phyloP scores from a whole-genome alignment of 2,329 filamentous ascomycete genomes.

The Penicillium hesseltinei region DNA sequence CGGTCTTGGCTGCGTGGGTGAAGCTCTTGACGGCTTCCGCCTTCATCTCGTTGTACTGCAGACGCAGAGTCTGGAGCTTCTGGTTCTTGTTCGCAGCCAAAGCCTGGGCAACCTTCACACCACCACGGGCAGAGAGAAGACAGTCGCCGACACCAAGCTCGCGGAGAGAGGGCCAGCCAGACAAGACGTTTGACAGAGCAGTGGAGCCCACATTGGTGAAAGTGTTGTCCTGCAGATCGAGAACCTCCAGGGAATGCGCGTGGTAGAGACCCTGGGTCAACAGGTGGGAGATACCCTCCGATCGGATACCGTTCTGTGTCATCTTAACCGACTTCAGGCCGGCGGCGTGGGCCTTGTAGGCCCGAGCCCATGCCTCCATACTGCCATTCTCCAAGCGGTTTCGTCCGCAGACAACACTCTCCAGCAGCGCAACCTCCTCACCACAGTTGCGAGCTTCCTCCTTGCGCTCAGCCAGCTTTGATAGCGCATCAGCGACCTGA shows the following conservation, averaged over 20 bases:
- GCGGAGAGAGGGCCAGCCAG: conserved; percentile 69
- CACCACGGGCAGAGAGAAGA: conserved; percentile 74
- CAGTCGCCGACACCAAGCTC: conserved; percentile 91
- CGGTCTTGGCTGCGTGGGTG: conserved; percentile 63
- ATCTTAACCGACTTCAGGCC: conserved; percentile 87
- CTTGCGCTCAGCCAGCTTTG: conserved; percentile 79
- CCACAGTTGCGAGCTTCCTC: conserved; percentile 61
- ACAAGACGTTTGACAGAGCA: conserved; percentile 72
- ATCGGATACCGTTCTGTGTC: conserved; percentile 96
- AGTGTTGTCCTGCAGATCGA: conserved; percentile 97
- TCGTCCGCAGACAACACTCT: conserved; percentile 95
- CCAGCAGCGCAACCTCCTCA: conserved; percentile 74
- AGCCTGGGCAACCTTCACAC: conserved; percentile 68
- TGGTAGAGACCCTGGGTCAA: conserved; percentile 74
- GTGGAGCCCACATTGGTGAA: conserved; percentile 80
- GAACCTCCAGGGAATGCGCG: conserved; percentile 65
- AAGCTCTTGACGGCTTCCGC: conserved; percentile 70
- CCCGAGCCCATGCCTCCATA: conserved; percentile 91
- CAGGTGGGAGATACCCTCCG: conserved; percentile 83
- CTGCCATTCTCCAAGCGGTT: conserved; percentile 94
- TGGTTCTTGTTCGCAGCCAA: conserved; percentile 73
- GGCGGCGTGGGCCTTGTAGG: conserved; percentile 74
- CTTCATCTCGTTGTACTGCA: conserved; percentile 95
- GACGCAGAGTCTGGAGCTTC: conserved; percentile 74
- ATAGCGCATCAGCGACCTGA: conserved; percentile 83